Conservation (phyloP, 2,329 filamentous ascomycete species). For the Fusarium sp. region DNA sequence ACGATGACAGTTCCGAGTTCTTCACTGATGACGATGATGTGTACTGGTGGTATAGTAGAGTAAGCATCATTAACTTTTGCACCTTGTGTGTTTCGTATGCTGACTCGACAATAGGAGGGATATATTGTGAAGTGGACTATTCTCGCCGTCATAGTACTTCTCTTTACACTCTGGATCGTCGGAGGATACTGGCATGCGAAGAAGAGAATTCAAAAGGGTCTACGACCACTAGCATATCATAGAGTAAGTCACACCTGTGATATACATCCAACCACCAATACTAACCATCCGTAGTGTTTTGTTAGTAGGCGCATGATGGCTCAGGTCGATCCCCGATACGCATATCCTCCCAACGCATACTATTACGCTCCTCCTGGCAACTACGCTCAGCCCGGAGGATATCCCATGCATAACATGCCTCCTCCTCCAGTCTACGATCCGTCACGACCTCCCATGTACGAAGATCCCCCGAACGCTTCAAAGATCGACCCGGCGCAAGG, state of each 20-base stretch:
- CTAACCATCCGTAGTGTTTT: constrained; percentile 59
- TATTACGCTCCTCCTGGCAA: constrained; percentile 54
- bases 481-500: constrained; percentile 68
- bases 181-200: constrained; percentile 79
- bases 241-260: constrained; percentile 59
- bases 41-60: constrained; percentile 50
- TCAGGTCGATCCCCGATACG: constrained; percentile 63
- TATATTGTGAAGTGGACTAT: constrained; percentile 78
- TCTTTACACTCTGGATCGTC: constrained; percentile 72
- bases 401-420: constrained; percentile 55
- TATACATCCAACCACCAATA: constrained; percentile 5
- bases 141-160: constrained; percentile 70
- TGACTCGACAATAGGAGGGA: constrained; percentile 62
- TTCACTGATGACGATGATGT: constrained; percentile 38
- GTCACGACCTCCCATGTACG: constrained; percentile 68
- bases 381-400: constrained; percentile 42
- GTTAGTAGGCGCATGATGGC: constrained; percentile 61
- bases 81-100: neutral
- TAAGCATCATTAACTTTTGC: constrained; percentile 25
- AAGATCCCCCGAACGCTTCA: constrained; percentile 60
- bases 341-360: constrained; percentile 57
- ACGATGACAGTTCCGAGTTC: constrained; percentile 7
- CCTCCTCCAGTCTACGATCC: constrained; percentile 71
- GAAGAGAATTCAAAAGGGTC: constrained; percentile 72
- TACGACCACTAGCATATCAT: constrained; percentile 77